Base-by-base conservation (phyloP, 768 basidiomycete species). In the Pulveroboletus sp. region DNA sequence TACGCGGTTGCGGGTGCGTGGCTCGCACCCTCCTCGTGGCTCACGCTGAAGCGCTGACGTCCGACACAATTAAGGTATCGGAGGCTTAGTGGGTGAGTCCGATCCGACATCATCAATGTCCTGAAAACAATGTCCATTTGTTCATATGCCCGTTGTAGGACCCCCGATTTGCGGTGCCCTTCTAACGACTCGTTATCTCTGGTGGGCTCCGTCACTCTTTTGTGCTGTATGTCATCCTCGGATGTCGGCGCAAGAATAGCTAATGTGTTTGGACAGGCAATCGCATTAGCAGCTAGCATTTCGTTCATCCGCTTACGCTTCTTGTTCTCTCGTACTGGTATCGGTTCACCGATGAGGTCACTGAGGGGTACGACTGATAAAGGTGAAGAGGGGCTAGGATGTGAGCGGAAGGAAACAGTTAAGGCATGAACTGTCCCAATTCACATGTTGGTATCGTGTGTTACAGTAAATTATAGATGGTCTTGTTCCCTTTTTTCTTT, bases 181-280 rank as follows among this genome's bases (percentile, higher is more conserved):
- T 17, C 66, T 84, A 5, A 73, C 79, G 0, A 41, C 61, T 10
- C 62, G 67, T 3, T 81, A 76, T 55, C 61, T 73, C 4, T 84
- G 82, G 82, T 81, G 77, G 76, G 69, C 74, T 13, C 78, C 82
- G 4, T 74, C 75, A 2, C 33, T 81, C 10, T 84, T 82, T 56
- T 68, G 75, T 23, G 80, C 76, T 38, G 67, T 72, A 55, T 19
- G 60, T 55, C 36, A 11, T 2, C 34, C 33, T 29, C 12, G 9
- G 19, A 31, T 33, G 10, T 41, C 16, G 10, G 16, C 4, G 16
- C 13, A 23, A 11, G 3, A 8, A 10, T 10, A 6, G 5, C 14
- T 25, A 16, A 17, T 33, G 12, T 21, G 7, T 34, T 33, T 12
- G 8, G 24, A 8, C 14, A 62, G 60, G 46, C 24, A 2, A n/a